Base-by-base conservation (phyloP, 2,329 filamentous ascomycete genomes). In the Rachicladosporium sp. region DNA sequence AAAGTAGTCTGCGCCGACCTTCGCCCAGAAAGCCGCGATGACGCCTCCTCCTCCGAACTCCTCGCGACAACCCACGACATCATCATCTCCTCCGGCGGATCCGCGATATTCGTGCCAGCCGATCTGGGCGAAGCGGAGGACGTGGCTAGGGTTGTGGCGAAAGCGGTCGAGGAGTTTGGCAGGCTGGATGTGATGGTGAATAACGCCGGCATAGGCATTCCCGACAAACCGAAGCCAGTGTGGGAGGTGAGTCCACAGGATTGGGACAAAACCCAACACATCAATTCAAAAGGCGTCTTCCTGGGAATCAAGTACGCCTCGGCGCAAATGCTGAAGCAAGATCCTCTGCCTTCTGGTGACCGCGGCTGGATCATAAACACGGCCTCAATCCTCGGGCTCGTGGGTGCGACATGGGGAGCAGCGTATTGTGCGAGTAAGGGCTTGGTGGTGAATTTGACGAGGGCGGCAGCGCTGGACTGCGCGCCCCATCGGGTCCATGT, bases 181-280 rank as follows among this genome's bases (percentile, higher is more conserved):
- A 56, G 64, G 29, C 42, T 71, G 31, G 66, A 72, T 61, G 68
- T 93, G 4, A 89, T 89, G 60, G 81, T 94, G 21, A 84, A 78
- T 58, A 94, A 94, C 64, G 87, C 87, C 15, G 87, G 87, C 4
- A 74, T 94, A 43, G 34, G 38, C 13, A 27, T 41, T 13, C 10
- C 30, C 10, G 19, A 33, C 2, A 43, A 38, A 1, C 54, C 57
- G 0, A 46, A 47, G 2, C 57, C 59, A 0, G 55, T 75, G 4
- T 73, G 74, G 55, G 49, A 68, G 37, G 63, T 64, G 3, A 46
- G 57, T 0, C 67, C 72, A 30, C 53, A 58, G 0, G 58, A 56
- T 0, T 76, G 66, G 58, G 67, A 76, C 32, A 48, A 45, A 10
- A 58, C 56, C 1, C 40, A 61, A 35, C 41, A 46, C 11, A 52